Evolutionary conservation across 1,284 basidiomycete species (phyloP).

Genomic region (Athelia sp.): DNA sequence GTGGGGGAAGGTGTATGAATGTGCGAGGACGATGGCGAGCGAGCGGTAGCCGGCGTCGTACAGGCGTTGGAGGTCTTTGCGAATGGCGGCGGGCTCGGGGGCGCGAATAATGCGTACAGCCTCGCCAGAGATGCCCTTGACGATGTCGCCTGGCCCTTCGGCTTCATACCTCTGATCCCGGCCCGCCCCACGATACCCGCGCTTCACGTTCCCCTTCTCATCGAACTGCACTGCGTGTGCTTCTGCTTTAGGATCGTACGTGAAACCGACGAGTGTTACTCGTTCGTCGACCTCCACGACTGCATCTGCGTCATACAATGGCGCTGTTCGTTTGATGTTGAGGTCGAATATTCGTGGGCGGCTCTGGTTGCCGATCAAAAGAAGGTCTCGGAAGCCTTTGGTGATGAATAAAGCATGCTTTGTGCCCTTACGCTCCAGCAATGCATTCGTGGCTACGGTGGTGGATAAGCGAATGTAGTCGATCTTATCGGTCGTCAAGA

Average conservation of each 20-base stretch:
- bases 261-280: conserved; percentile 91
- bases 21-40: conserved; percentile 82
- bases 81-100: conserved; percentile 54
- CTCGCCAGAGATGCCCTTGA: conserved; percentile 85
- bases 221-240: conserved; percentile 75
- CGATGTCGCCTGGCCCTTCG: conserved; percentile 76
- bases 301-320: conserved; percentile 61
- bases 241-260: conserved; percentile 79
- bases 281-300: conserved; percentile 93
- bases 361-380: conserved; percentile 91
- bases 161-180: conserved; percentile 63
- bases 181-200: conserved; percentile 71
- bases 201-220: conserved; percentile 57
- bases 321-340: conserved; percentile 74
- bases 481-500: conserved; percentile 79
- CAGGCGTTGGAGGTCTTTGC: conserved; percentile 59
- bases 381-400: conserved; percentile 86
- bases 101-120: conserved; percentile 82
- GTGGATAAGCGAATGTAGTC: conserved; percentile 93
- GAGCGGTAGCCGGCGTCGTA: conserved; percentile 78
- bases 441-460: conserved; percentile 94
- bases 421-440: conserved; percentile 92
- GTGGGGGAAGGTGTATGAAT: conserved; percentile 88
- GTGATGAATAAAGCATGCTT: conserved; percentile 91
- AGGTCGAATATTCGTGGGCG: conserved; percentile 88